Evolutionary conservation across 2,329 filamentous ascomycete species (phyloP).

Genomic region (Phyllachora maydis): DNA sequence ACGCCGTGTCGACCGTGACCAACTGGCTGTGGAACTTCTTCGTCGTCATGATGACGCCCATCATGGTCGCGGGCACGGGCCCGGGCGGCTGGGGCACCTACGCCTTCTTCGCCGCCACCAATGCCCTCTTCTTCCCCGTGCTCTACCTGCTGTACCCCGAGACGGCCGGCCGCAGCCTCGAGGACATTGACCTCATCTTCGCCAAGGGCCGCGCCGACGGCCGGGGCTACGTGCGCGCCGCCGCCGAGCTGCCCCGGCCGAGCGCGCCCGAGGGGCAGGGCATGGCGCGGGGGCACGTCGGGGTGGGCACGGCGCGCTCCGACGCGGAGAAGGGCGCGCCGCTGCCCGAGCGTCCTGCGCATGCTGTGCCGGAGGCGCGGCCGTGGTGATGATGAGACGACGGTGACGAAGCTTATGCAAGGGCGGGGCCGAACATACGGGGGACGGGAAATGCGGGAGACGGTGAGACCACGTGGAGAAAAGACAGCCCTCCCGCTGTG

Average conservation of each 20-base stretch:
- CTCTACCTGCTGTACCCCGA: conserved; percentile 32
- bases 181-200: conserved; percentile 47
- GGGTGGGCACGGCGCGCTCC: too few relatives aligned
- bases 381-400: too few relatives aligned
- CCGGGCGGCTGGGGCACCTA: conserved; percentile 36
- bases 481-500: too few relatives aligned
- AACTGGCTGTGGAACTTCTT: conserved; percentile 44
- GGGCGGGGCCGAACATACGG: too few relatives aligned
- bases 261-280: too few relatives aligned
- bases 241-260: conserved; percentile 35
- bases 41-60: conserved; percentile 45
- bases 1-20: conserved; percentile 38
- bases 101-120: conserved; percentile 32
- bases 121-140: conserved; percentile 27
- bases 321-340: too few relatives aligned
- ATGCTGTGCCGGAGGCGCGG: too few relatives aligned
- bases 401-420: too few relatives aligned
- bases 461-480: too few relatives aligned
- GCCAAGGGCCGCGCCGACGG: conserved; percentile 35
- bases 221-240: conserved; percentile 36
- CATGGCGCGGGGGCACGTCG: too few relatives aligned
- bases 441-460: too few relatives aligned
- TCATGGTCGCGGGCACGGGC: conserved; percentile 29
- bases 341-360: too few relatives aligned
- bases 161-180: conserved; percentile 32